Conservation (phyloP, 192 early-diverging fungal species). For the Podila verticillata region DNA sequence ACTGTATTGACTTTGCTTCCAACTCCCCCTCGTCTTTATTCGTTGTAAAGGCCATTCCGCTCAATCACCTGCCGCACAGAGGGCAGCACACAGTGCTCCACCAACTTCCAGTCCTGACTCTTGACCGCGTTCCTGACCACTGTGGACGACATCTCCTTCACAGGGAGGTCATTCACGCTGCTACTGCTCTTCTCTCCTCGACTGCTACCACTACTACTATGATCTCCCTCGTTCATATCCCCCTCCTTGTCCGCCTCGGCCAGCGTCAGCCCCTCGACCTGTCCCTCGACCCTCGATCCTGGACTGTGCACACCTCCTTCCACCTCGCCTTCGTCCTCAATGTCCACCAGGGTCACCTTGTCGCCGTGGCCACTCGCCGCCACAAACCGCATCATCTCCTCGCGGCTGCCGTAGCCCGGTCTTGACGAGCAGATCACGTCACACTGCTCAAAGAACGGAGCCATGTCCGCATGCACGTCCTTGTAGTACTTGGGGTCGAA, state of each 20-base stretch:
- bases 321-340: constrained; percentile 4
- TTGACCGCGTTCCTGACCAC: constrained; percentile 43
- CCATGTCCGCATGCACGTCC: constrained; percentile 54
- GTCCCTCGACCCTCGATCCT: not conserved
- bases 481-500: constrained; percentile 82
- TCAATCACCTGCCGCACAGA: constrained; percentile 27
- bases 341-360: constrained; percentile 47
- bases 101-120: constrained; percentile 28
- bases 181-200: not conserved
- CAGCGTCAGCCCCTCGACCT: not conserved
- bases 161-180: not conserved
- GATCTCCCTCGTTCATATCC: not conserved
- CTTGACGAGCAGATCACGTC: constrained; percentile 60
- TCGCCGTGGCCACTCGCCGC: constrained; percentile 29
- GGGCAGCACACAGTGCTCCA: constrained; percentile 24
- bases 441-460: constrained; percentile 65
- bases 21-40: not conserved
- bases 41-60: constrained; percentile 24
- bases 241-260: not conserved
- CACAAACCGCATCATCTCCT: constrained; percentile 50
- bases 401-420: constrained; percentile 42
- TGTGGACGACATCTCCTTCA: constrained; percentile 46
- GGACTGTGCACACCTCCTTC: not conserved
- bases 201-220: not conserved
- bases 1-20: no score